Base-by-base conservation (phyloP, 2,329 filamentous ascomycete species). In the Exophiala bonariae region DNA sequence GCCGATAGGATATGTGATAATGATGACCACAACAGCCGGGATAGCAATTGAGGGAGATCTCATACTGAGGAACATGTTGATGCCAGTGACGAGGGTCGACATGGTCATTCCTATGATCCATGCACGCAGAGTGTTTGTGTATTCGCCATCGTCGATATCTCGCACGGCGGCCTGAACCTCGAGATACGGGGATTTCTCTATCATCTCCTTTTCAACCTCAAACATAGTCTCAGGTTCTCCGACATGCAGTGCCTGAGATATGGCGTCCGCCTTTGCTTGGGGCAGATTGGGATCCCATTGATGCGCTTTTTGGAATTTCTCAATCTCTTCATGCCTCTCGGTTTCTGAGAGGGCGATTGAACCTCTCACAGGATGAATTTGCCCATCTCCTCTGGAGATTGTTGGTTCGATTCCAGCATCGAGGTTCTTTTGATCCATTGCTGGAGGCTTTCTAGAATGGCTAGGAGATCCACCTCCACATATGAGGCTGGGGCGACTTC, bases 111-210 rank as follows among this genome's bases (percentile, higher is more conserved):
- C 80, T 44, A 83, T 77, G 11, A 74, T 69, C 80, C 80, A 83
- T 26, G 79, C 79, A 44, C 80, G 77, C 49, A 82, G 70, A 10
- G 79, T 83, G 59, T 81, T 83, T 7, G 35, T 20, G 11, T 16
- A 19, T 13, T 82, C 67, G 56, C 81, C 79, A 50, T 79, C 72
- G 59, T 84, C 81, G 60, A 78, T 80, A 59, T 82, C 82, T 55
- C 78, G 76, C 22, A 83, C 81, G 18, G 81, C 78, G 26, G 80
- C 79, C 59, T 81, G 78, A 43, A 64, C 81, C 67, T 82, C 79
- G 40, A 78, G 78, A 58, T 83, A 84, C 3, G 81, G 81, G 47
- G 80, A 83, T 60, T 83, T 80, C 52, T 83, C 79, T 58, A 80
- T 75, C 60, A 81, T 70, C 56, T 74, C 72, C 59, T 77, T 75